Conservation (phyloP, 2,329 filamentous ascomycete genomes). For the Chaetomiaceae sp. region DNA sequence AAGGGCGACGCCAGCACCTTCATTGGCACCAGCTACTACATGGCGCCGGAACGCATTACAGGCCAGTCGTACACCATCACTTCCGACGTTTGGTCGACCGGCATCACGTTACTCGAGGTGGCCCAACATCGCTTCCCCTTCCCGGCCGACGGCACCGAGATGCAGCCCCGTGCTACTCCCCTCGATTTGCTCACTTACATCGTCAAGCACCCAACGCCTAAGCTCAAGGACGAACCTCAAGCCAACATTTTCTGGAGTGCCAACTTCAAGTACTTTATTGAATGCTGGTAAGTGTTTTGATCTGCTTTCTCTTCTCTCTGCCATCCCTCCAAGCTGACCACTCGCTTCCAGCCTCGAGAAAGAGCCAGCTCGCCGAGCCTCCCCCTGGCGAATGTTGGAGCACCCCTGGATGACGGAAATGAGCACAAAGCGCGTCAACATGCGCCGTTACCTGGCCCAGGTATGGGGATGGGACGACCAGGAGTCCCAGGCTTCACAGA, state of each 20-base stretch:
- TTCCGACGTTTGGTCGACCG: slow-evolving; percentile 96
- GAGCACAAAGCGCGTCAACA: slow-evolving; percentile 93
- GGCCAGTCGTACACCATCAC: slow-evolving; percentile 98
- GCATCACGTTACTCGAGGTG: slow-evolving; percentile 97
- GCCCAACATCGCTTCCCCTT: slow-evolving; percentile 98
- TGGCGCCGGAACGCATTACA: slow-evolving; percentile 97
- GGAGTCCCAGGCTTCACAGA: slow-evolving; percentile 25
- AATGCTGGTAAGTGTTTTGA: slow-evolving; percentile 82
- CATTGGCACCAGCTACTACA: slow-evolving; percentile 98
- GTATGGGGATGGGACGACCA: slow-evolving; percentile 95
- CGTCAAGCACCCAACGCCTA: slow-evolving; percentile 90
- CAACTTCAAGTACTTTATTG: slow-evolving; percentile 98
- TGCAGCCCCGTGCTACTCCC: slow-evolving; percentile 85
- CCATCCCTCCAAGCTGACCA: background rate
- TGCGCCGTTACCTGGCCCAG: slow-evolving; percentile 87
- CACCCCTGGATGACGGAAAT: slow-evolving; percentile 99
- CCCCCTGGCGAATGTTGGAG: slow-evolving; percentile 97
- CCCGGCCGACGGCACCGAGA: slow-evolving; percentile 91
- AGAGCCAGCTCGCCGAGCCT: slow-evolving; percentile 78
- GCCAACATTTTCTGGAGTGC: slow-evolving; percentile 91
- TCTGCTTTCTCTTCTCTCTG: background rate
- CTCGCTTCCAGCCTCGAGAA: slow-evolving; percentile 73
- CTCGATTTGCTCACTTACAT: slow-evolving; percentile 98
- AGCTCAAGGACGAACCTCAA: slow-evolving; percentile 89
- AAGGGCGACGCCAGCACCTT: slow-evolving; percentile 99